Evolutionary conservation across 2,329 filamentous ascomycete species (phyloP).

Genomic region (Helotiales sp.): DNA sequence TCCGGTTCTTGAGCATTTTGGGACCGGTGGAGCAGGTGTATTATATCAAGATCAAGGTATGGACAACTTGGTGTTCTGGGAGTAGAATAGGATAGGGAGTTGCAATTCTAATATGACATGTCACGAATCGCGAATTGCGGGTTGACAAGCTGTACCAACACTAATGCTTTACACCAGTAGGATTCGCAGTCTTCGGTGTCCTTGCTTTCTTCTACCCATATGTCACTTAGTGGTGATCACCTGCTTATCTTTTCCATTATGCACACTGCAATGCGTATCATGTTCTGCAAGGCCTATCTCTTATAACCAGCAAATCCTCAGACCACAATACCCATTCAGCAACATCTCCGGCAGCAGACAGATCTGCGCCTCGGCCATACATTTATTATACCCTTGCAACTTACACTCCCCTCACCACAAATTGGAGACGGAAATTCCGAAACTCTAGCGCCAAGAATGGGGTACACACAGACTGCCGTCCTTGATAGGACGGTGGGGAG

Average conservation of each 20-base stretch:
- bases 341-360: neutral
- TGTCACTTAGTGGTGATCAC: neutral
- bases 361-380: neutral
- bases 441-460: neutral
- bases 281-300: neutral
- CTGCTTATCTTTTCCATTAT: neutral
- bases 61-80: conserved; percentile 19
- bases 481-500: neutral
- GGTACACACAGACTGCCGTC: neutral
- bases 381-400: neutral
- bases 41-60: conserved; percentile 10
- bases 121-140: conserved; percentile 11
- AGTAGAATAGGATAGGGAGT: conserved; percentile 14
- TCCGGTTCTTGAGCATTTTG: neutral
- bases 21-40: conserved; percentile 11
- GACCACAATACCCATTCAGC: neutral
- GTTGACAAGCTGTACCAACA: neutral
- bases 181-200: neutral
- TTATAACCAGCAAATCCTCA: neutral
- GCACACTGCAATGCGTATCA: neutral
- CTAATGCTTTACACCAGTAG: neutral
- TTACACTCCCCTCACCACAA: neutral
- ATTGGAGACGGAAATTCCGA: neutral
- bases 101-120: conserved; percentile 11
- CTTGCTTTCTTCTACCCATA: neutral